A percentile compares a stretch with the other conserved stretches of the same genome.
Conservation (phyloP, 805 yeast species). For the Naumovozyma baii region DNA sequence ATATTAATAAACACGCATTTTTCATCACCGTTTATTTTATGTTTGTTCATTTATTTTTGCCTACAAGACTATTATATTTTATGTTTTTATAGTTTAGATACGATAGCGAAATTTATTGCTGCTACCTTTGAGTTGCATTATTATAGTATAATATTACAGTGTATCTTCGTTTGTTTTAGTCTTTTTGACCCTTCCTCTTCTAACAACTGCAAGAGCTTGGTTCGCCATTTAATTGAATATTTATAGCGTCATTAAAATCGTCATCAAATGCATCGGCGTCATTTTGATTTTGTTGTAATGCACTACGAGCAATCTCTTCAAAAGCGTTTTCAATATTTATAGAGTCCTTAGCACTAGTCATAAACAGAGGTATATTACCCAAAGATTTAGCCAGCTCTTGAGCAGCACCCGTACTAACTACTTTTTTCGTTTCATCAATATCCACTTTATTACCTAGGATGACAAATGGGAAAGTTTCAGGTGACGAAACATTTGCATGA, state of each 20-base stretch:
- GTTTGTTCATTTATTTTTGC: not conserved
- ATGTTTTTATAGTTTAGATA: too few species aligned
- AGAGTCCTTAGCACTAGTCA: conserved; percentile 96
- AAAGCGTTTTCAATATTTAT: conserved; percentile 93
- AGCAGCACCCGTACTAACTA: conserved; percentile 50
- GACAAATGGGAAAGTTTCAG: conserved; percentile 92
- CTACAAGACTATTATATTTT: too few species aligned
- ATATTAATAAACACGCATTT: too few species aligned
- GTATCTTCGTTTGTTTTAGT: too few species aligned
- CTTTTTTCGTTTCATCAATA: conserved; percentile 82
- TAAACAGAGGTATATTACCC: conserved; percentile 84
- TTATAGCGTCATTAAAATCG: conserved; percentile 93
- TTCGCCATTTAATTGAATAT: conserved; percentile 84
- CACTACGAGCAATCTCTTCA: conserved; percentile 91
- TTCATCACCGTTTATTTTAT: not conserved
- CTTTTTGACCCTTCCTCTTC: too few species aligned
- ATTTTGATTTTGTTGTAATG: conserved; percentile 74
- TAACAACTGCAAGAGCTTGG: conserved; percentile 66
- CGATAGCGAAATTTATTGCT: too few species aligned
- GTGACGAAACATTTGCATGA: conserved; percentile 88
- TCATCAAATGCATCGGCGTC: conserved; percentile 76
- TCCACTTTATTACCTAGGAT: conserved; percentile 92
- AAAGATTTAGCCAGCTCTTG: conserved; percentile 50
- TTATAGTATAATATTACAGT: too few species aligned
- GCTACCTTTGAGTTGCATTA: too few species aligned